These are phyloP conservation scores for Fusarium pseudonygamai DNA, from an alignment of 2,329 filamentous ascomycete species.

Conservation along the genomic window DNA sequence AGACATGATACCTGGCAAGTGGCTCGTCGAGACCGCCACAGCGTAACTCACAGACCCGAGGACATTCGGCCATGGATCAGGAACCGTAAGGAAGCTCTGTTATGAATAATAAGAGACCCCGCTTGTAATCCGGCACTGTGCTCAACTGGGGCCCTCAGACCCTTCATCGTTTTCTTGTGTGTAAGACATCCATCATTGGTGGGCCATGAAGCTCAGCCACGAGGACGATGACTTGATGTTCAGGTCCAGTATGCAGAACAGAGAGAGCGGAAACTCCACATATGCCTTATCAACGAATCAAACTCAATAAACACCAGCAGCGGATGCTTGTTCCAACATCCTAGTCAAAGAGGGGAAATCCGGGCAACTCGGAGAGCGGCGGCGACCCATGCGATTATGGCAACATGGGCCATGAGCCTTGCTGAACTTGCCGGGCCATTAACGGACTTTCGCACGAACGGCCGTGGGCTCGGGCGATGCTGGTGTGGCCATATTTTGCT, in stretches of 20 bases:
- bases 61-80: constrained; percentile 31
- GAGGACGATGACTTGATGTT: constrained; percentile 18
- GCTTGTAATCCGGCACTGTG: constrained; percentile 43
- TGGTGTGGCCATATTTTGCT: constrained; percentile 39
- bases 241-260: constrained; percentile 7
- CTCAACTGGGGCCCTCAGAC: constrained; percentile 17
- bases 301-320: constrained; percentile 16
- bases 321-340: constrained; percentile 32
- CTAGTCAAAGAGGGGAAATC: constrained; percentile 31
- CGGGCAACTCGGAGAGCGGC: constrained; percentile 35
- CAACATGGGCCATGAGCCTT: constrained; percentile 7
- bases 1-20: constrained; percentile 41
- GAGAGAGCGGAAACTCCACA: constrained; percentile 5
- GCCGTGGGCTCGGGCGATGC: constrained; percentile 38
- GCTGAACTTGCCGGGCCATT: constrained; percentile 17
- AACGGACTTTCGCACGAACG: constrained; percentile 39
- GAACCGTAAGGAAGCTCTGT: constrained; percentile 24
- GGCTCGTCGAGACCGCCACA: constrained; percentile 42
- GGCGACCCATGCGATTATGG: constrained; percentile 29
- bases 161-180: constrained; percentile 30
- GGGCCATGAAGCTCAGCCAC: constrained; percentile 33
- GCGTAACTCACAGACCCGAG: constrained; percentile 35
- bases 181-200: constrained; percentile 33
- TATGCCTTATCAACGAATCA: constrained; percentile 17
- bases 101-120: constrained; percentile 23